Base-by-base conservation (phyloP, 2,329 filamentous ascomycete species). In the Diaporthe citri region DNA sequence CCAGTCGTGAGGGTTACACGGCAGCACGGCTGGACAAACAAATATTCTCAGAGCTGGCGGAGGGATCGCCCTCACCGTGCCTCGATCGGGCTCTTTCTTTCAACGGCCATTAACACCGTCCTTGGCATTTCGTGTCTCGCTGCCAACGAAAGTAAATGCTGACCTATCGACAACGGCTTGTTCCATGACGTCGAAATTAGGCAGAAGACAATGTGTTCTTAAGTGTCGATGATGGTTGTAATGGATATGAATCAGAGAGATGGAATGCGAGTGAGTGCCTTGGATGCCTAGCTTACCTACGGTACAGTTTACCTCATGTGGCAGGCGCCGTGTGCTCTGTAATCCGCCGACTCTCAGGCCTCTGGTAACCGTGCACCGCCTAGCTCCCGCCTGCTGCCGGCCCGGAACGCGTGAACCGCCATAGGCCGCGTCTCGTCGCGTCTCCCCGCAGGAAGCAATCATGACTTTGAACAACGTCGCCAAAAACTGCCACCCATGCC, bases 381-480 rank as follows among this genome's bases (percentile, higher is more conserved):
- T 69, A 69, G 64, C 64, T 41, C 64, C 48, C 64, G 64, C 48
- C 48, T 22, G 64, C 48, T 55, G 64, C 36, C 69, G 71, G 57
- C 71, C 69, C 66, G 56, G 25, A 46, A 74, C 74, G 74, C 74
- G 74, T 76, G 20, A 73, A 59, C 43, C 46, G 20, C 64, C 48
- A n/a, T 20, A 41, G 25, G 48, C 64, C 64, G 34, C 48, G 64
- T 69, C 64, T 67, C 8, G 22, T 55, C 64, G 64, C 64, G 64
- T 55, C 64, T 39, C 48, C 48, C 48, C 15, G 22, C 20, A 3
- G 13, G 64, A 69, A 34, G 64, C 64, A 28, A 67, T 67, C 64
- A 48, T 20, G 28, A 22, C 15, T n/a, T 60, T 60, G 36, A 48
- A 6, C 60, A 55, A 52, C 4, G 5, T 56, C 10, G 10, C 36